These are phyloP conservation scores for Massariosphaeria phaeospora DNA, from an alignment of 495 filamentous ascomycete genomes.

Conservation along the genomic window DNA sequence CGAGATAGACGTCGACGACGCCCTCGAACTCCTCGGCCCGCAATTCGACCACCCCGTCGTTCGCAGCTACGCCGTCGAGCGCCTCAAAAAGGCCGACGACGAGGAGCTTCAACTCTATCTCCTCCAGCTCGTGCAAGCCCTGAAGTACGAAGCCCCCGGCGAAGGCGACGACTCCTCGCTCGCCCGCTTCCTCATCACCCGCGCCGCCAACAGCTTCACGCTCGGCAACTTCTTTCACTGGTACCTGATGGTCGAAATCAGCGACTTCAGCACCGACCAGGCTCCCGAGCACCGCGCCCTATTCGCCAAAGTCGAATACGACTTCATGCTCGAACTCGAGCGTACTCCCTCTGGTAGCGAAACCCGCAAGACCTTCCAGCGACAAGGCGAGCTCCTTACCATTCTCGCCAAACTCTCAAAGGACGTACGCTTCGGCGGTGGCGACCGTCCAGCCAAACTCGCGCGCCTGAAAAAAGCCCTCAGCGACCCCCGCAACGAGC, in stretches of 20 bases:
- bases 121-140: conserved; percentile 88
- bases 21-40: conserved; percentile 87
- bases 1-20: conserved; percentile 95
- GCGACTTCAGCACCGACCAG: conserved; percentile 72
- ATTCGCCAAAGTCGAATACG: conserved; percentile 85
- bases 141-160: conserved; percentile 78
- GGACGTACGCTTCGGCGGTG: conserved; percentile 77
- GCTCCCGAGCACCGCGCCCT: conserved; percentile 68
- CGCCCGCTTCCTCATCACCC: conserved; percentile 79
- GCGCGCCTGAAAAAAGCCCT: conserved; percentile 77
- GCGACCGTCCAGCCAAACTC: conserved; percentile 69
- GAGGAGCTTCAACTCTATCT: conserved; percentile 90
- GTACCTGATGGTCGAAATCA: conserved; percentile 97
- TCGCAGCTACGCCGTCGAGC: conserved; percentile 86
- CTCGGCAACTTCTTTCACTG: conserved; percentile 94
- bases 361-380: conserved; percentile 65
- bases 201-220: conserved; percentile 78
- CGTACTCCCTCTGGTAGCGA: conserved; percentile 59
- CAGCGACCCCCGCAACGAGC: conserved; percentile 82
- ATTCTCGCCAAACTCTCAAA: conserved; percentile 85
- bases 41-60: conserved; percentile 84
- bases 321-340: conserved; percentile 84
- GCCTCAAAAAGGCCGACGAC: conserved; percentile 86
- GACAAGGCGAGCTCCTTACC: conserved; percentile 84
- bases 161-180: conserved; percentile 79